Percentiles rank a stretch among this genome's conserved stretches.
phyloP scores from a whole-genome alignment of 2,329 filamentous ascomycete species.

The Botrytis sinoallii region DNA sequence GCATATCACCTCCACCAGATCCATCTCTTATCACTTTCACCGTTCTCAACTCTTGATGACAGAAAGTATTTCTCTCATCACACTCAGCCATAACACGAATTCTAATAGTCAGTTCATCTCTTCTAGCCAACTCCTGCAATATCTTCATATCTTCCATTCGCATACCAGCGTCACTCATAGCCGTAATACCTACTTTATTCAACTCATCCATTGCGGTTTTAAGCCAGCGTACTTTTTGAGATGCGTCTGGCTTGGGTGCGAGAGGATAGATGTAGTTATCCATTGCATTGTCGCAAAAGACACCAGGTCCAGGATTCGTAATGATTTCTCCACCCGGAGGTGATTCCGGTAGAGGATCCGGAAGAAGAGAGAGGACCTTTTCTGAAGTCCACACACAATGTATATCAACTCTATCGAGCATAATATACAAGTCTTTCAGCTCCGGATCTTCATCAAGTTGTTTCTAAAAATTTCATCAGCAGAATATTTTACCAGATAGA shows the following conservation, averaged over 20 bases:
- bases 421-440: constrained; percentile 58
- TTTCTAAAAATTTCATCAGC: constrained; percentile 30
- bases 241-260: constrained; percentile 54
- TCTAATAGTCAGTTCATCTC: constrained; percentile 56
- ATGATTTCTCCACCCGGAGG: constrained; percentile 63
- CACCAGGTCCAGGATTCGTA: constrained; percentile 58
- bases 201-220: constrained; percentile 59
- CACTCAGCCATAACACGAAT: constrained; percentile 70
- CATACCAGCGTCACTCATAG: constrained; percentile 67
- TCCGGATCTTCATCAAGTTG: constrained; percentile 53
- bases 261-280: constrained; percentile 51
- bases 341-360: constrained; percentile 45
- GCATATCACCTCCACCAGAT: constrained; percentile 30
- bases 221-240: constrained; percentile 54
- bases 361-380: constrained; percentile 59
- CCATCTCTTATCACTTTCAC: constrained; percentile 25
- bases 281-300: constrained; percentile 74
- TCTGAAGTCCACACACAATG: constrained; percentile 69
- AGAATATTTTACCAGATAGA: background rate
- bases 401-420: constrained; percentile 67
- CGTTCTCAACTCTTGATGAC: constrained; percentile 43
- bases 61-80: constrained; percentile 60
- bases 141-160: constrained; percentile 52
- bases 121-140: constrained; percentile 50
- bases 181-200: constrained; percentile 63